Evolutionary conservation across 139 green algal species (phyloP), one percentile per base, ranked within the genome.

Genomic region (Asterochloris sp.): DNA sequence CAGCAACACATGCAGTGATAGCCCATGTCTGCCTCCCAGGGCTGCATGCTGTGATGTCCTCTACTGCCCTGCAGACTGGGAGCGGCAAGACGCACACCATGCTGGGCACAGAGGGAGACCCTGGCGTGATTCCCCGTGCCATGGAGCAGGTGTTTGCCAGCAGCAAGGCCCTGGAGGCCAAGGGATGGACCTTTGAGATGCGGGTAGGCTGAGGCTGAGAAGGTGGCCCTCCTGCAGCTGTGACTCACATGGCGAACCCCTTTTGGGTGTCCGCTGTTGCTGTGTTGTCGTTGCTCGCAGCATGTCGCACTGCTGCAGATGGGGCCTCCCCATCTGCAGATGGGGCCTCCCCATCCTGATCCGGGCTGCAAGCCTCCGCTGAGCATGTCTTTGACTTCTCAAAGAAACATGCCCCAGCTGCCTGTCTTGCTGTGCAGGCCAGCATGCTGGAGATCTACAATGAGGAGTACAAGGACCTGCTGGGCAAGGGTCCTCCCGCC

Each of bases 381-480:
- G 38, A 54, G 38, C 38, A 54, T 6, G 6, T 54, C 38, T 54
- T 54, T 54, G 38, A 54, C 38, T n/a, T n/a, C n/a, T n/a, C n/a
- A n/a, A n/a, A n/a, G n/a, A n/a, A 54, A 54, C 38, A 54, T 54
- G 38, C 4, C 38, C 38, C 38, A 54, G 38, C 38, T 6, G 38
- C 2, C 66, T 71, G 66, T 71, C 4, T 2, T 80, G n/a, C 12
- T 62, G 12, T 61, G n/a, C 86, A 90, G 81, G 92, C 91, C 12
- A 94, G 85, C 87, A 98, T 98, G 91, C 84, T 98, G 24, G 96
- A 98, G 89, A 97, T 98, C 83, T 97, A 98, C 93, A 98, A 98
- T 86, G 96, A 98, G 89, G 92, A 96, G 61, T 92, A 92, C 89
- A 90, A 89, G 77, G 92, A 96, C 90, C 90, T 96, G 84, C 86